phyloP scores from a whole-genome alignment of 805 yeast species.

The Millerozyma acaciae region DNA sequence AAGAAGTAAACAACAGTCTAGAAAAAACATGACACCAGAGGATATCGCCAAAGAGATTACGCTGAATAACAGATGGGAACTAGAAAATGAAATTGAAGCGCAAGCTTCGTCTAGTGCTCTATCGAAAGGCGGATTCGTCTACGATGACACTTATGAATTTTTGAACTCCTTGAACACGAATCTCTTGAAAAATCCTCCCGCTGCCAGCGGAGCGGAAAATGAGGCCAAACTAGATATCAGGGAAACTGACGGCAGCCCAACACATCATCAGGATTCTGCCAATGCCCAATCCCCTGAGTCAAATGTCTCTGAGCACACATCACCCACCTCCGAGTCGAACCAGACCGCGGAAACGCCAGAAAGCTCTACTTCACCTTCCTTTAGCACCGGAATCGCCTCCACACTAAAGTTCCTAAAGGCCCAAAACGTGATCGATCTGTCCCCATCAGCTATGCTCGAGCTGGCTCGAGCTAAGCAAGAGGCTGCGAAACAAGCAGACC shows the following conservation, averaged over 20 bases:
- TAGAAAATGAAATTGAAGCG: conserved; percentile 13
- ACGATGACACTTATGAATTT: conserved; percentile 45
- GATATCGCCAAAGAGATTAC: conserved; percentile 38
- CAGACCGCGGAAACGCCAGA: background rate
- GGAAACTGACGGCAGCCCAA: no score
- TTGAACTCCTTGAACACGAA: conserved; percentile 18
- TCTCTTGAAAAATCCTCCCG: background rate
- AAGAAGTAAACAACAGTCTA: conserved; percentile 21
- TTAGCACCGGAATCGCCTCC: conserved; percentile 20
- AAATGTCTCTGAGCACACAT: no score
- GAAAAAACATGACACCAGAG: conserved; percentile 27
- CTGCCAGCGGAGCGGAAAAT: background rate
- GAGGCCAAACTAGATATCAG: background rate
- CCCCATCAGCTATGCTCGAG: conserved; percentile 8
- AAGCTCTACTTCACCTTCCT: conserved; percentile 8
- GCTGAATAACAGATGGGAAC: conserved; percentile 16
- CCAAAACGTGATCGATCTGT: conserved; percentile 14
- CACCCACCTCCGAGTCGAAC: no score
- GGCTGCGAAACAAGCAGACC: conserved; percentile 25
- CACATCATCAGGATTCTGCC: no score
- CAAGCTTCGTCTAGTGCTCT: conserved; percentile 7
- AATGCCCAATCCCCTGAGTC: no score
- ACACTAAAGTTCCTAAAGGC: conserved; percentile 26
- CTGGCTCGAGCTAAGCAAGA: conserved; percentile 17
- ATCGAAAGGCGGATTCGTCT: conserved; percentile 16